A percentile compares a stretch with the other conserved stretches of the same genome.
Conservation (phyloP, 805 yeast species). For the Priceomyces fermenticarens region DNA sequence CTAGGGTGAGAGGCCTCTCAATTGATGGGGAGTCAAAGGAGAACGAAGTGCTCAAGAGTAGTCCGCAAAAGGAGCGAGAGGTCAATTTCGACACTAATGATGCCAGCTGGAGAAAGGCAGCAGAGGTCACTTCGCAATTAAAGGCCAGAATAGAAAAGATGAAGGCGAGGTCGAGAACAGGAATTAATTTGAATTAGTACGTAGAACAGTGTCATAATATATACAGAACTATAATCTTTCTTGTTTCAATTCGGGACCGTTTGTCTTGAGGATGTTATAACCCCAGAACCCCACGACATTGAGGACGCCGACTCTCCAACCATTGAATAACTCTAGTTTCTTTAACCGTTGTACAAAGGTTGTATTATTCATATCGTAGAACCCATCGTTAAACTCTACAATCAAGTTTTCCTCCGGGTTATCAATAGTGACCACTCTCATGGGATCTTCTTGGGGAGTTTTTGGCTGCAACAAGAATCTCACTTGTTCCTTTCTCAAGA, state of each 20-base stretch:
- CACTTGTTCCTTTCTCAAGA: conserved; percentile 81
- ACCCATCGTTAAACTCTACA: conserved; percentile 49
- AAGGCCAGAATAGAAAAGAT: conserved; percentile 86
- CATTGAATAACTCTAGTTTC: conserved; percentile 57
- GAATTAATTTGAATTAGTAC: conserved; percentile 1
- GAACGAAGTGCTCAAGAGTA: conserved; percentile 5
- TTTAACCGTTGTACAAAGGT: conserved; percentile 39
- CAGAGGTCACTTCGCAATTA: conserved; percentile 81
- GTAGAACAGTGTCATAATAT: not conserved
- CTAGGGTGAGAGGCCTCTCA: conserved; percentile 39
- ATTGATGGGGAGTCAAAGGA: conserved; percentile 24
- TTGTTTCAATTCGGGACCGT: conserved; percentile 38
- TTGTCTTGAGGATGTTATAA: conserved; percentile 52
- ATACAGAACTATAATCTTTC: conserved; percentile 18
- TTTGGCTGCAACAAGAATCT: conserved; percentile 50
- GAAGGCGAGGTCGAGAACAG: conserved; percentile 56
- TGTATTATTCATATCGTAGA: conserved; percentile 37
- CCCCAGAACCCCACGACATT: conserved; percentile 86
- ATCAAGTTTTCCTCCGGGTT: conserved; percentile 49
- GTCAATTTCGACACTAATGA: conserved; percentile 44
- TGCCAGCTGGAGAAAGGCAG: conserved; percentile 85
- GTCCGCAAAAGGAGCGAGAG: conserved; percentile 15
- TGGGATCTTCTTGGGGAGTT: conserved; percentile 30
- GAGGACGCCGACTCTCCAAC: conserved; percentile 86
- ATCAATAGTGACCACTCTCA: conserved; percentile 40